These are phyloP conservation scores for Emergomyces africanus DNA, from an alignment of 2,329 filamentous ascomycete species.

Conservation along the genomic window DNA sequence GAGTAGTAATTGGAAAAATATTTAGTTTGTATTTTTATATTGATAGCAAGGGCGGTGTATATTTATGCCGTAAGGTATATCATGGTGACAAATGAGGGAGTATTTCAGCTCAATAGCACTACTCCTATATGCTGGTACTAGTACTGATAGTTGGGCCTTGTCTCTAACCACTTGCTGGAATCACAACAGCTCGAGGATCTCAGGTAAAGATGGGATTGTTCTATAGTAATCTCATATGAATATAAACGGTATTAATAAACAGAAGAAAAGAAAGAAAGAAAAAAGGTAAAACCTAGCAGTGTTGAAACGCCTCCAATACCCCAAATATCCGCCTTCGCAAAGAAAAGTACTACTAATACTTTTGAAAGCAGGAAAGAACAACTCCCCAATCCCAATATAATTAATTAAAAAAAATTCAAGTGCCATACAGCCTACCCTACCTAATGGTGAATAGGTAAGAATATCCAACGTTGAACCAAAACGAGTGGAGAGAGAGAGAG, in stretches of 20 bases:
- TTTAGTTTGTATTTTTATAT: background rate
- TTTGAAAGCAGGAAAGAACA: no score
- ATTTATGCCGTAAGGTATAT: background rate
- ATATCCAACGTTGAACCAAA: background rate
- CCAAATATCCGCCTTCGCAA: background rate
- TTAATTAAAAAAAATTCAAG: background rate
- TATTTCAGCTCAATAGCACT: background rate
- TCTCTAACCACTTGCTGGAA: no score
- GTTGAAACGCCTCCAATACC: background rate
- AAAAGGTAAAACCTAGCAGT: background rate
- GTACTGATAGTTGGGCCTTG: no score
- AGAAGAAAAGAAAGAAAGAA: background rate
- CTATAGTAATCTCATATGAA: background rate
- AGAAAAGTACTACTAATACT: no score
- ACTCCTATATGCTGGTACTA: no score
- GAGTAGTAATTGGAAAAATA: no score
- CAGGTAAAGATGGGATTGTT: background rate
- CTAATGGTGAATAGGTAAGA: slow-evolving; percentile 1
- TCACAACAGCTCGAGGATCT: background rate
- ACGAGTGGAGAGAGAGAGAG: background rate
- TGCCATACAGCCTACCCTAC: background rate
- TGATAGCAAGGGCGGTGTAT: background rate
- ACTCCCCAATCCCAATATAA: background rate
- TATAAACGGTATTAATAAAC: background rate
- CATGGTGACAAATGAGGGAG: background rate